A percentile compares a stretch with the other conserved stretches of the same genome.
These are phyloP conservation scores for Buddleja alternifolia DNA, from an alignment of 257 asterid species.

Conservation along the genomic window DNA sequence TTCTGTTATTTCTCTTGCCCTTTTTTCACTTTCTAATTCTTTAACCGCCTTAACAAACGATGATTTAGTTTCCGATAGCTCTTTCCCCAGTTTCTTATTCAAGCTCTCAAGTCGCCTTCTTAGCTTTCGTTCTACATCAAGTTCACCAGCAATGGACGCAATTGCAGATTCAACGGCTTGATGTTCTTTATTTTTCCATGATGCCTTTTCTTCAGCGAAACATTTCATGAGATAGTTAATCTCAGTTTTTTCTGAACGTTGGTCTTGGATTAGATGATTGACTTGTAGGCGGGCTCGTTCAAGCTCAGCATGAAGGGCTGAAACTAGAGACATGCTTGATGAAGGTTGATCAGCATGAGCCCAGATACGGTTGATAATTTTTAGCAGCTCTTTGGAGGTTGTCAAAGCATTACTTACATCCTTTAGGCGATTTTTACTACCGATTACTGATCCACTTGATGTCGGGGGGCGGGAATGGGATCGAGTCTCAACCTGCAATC, in stretches of 20 bases:
- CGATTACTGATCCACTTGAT: constrained; percentile 55
- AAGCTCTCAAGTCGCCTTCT: constrained; percentile 75
- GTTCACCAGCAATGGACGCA: constrained; percentile 57
- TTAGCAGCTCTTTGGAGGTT: constrained; percentile 91
- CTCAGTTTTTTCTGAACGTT: constrained; percentile 58
- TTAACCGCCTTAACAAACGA: constrained; percentile 60
- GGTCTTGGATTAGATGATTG: constrained; percentile 82
- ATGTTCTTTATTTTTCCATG: constrained; percentile 73
- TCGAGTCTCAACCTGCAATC: constrained; percentile 73
- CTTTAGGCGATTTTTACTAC: constrained; percentile 60
- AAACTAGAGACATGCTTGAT: constrained; percentile 78
- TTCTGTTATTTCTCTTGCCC: constrained; percentile 73
- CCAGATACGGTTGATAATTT: constrained; percentile 85
- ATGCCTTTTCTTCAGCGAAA: constrained; percentile 82
- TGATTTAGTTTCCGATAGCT: constrained; percentile 62
- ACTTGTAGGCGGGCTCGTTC: constrained; percentile 92
- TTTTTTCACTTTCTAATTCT: constrained; percentile 74
- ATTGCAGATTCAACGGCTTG: constrained; percentile 68
- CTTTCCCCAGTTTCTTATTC: constrained; percentile 82
- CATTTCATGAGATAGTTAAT: constrained; percentile 68
- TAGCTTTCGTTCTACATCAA: constrained; percentile 74
- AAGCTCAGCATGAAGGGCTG: constrained; percentile 93
- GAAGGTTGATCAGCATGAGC: constrained; percentile 79
- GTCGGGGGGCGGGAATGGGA: constrained; percentile 73
- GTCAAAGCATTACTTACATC: constrained; percentile 84